Evolutionary conservation across 2,329 filamentous ascomycete genomes (phyloP).

Genomic region (Cyphellophora attinorum): DNA sequence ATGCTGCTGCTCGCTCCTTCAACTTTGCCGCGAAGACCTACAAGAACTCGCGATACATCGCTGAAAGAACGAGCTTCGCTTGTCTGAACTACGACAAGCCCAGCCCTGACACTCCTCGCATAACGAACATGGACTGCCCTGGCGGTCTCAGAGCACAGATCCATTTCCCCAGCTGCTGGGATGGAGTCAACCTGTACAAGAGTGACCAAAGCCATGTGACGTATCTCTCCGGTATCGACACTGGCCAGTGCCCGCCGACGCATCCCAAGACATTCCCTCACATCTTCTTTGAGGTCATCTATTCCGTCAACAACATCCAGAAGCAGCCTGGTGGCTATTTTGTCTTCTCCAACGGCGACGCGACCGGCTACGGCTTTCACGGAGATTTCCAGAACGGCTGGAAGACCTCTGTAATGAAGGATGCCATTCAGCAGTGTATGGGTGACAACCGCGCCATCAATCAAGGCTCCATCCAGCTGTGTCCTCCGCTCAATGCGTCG

Average conservation of each 20-base stretch:
- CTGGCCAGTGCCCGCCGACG: constrained; percentile 62
- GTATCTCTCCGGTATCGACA: constrained; percentile 68
- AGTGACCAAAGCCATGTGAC: constrained; percentile 58
- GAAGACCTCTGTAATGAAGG: constrained; percentile 58
- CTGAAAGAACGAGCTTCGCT: constrained; percentile 71
- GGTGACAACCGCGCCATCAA: constrained; percentile 29
- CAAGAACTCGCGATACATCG: constrained; percentile 51
- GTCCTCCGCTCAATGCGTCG: constrained; percentile 13
- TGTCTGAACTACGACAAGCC: constrained; percentile 66
- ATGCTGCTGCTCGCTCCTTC: constrained; percentile 31
- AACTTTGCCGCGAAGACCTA: constrained; percentile 11
- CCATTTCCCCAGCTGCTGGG: constrained; percentile 85
- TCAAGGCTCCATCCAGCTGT: constrained; percentile 9
- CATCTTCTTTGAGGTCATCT: constrained; percentile 73
- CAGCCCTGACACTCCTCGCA: constrained; percentile 61
- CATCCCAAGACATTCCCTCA: constrained; percentile 61
- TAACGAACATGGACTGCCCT: constrained; percentile 64
- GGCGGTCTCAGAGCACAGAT: constrained; percentile 74
- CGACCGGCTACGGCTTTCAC: constrained; percentile 64
- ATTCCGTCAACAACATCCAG: constrained; percentile 13
- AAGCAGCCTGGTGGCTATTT: constrained; percentile 56
- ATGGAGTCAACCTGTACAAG: constrained; percentile 53
- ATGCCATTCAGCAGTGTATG: constrained; percentile 65
- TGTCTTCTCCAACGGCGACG: constrained; percentile 68
- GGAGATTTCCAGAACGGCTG: constrained; percentile 76